Evolutionary conservation across 2,329 filamentous ascomycete species (phyloP), one percentile per base, ranked within the genome.

Genomic region (Diaporthe sp.): DNA sequence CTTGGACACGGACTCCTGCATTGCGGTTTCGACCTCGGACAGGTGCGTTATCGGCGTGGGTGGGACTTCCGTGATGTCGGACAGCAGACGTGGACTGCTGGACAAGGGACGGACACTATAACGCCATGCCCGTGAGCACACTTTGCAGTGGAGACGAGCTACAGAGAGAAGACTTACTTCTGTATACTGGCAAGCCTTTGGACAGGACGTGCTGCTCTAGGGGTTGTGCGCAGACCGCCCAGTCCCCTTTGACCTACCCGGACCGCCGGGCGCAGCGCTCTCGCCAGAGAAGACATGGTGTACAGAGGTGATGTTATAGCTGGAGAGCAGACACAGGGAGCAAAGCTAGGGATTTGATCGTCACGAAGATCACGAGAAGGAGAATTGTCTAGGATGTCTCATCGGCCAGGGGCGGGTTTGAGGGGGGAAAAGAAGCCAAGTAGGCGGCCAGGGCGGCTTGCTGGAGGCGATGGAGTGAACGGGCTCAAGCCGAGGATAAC

Each of bases 21-120:
- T 97, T 81, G 97, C 91, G 19, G 90, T 81, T 86, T 99, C 97
- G 74, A 94, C 92, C 85, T 99, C 97, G 79, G 94, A 97, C 77
- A 98, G 88, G 84, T 97, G 95, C 56, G 94, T 94, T 85, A 99
- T 98, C 70, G 97, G 97, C 8, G 96, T 98, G 1, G 97, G 96
- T 0, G 93, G 92, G 77, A 98, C 89, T 63, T 94, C 92, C 75
- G 92, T 89, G 79, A 97, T 91, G 84, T 97, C 89, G 65, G 83
- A 81, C 78, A 86, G 88, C 78, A 88, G 88, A 76, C 85, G 82
- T 58, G 88, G 78, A 0, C 92, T 93, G 65, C 88, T 88, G 50
- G 92, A 93, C 73, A 95, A 88, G 27, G 87, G 80, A 78, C 91
- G 89, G 74, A 82, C 77, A 77, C 84, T 84, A 77, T 72, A 71